Evolutionary conservation across 1,284 basidiomycete genomes (phyloP).

Genomic region (Rhizoctonia solani): DNA sequence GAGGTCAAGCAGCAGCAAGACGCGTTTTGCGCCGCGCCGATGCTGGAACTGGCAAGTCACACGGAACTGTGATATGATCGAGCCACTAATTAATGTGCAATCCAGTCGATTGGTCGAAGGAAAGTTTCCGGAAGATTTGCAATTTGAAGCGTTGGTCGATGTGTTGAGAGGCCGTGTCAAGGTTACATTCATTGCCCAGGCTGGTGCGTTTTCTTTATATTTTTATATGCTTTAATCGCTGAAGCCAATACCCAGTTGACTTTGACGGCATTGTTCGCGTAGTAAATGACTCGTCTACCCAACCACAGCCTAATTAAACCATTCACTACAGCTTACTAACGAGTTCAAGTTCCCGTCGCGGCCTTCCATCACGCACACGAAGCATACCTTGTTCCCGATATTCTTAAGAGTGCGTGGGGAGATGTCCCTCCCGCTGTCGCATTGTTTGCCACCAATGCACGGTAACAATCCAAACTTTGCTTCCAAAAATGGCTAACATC

Average conservation of each 20-base stretch:
- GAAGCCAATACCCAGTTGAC: slow-evolving; percentile 53
- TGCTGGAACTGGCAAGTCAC: slow-evolving; percentile 60
- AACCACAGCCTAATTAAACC: slow-evolving; percentile 16
- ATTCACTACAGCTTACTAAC: slow-evolving; percentile 63
- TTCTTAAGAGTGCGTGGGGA: slow-evolving; percentile 75
- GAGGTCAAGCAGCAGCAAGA: slow-evolving; percentile 77
- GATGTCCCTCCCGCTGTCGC: slow-evolving; percentile 65
- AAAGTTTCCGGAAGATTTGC: slow-evolving; percentile 72
- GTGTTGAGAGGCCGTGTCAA: slow-evolving; percentile 81
- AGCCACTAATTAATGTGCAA: too few relatives aligned
- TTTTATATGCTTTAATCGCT: not conserved
- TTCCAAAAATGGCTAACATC: too few relatives aligned
- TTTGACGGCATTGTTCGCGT: slow-evolving; percentile 76
- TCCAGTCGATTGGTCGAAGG: too few relatives aligned
- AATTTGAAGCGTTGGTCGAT: slow-evolving; percentile 87
- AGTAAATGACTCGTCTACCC: slow-evolving; percentile 41
- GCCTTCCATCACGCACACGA: slow-evolving; percentile 88
- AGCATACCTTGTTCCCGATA: slow-evolving; percentile 79
- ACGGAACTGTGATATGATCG: too few relatives aligned
- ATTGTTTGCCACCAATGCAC: slow-evolving; percentile 69
- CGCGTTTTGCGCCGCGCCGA: slow-evolving; percentile 65
- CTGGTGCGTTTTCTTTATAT: slow-evolving; percentile 42
- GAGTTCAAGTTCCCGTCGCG: slow-evolving; percentile 81
- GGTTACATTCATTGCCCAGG: slow-evolving; percentile 79
- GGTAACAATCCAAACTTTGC: slow-evolving; percentile 62